These are phyloP conservation scores for Ceratonia siliqua DNA, from an alignment of 306 rosid species.

Conservation along the genomic window DNA sequence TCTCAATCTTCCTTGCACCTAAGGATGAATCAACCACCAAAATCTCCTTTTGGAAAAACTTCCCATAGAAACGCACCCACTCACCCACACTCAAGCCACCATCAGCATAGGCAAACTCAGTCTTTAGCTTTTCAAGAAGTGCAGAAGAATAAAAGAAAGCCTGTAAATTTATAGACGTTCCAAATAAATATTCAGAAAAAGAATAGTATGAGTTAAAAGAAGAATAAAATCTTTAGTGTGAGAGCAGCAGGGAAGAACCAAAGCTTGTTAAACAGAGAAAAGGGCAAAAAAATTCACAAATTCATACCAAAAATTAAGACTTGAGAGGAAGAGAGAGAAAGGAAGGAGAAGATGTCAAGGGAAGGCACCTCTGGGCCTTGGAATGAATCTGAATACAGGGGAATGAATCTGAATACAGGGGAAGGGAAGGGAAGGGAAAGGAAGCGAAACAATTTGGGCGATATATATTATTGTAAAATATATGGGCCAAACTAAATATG, in stretches of 20 bases:
- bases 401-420: not conserved
- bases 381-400: not conserved
- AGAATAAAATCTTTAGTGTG: not conserved
- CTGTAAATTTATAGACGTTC: not conserved
- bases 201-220: not conserved
- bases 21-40: not conserved
- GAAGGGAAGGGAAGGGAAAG: not conserved
- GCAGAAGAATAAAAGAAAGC: not conserved
- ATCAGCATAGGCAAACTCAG: not conserved
- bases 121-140: not conserved
- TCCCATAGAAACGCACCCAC: not conserved
- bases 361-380: not conserved
- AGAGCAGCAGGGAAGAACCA: not conserved
- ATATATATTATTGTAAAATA: not conserved
- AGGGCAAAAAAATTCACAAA: not conserved
- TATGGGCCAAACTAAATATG: not conserved
- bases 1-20: not conserved
- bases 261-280: not conserved
- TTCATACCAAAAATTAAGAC: not conserved
- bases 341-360: not conserved
- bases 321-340: not conserved
- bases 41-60: not conserved
- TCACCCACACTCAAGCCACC: not conserved
- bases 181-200: not conserved
- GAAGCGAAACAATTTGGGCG: not conserved